These are phyloP conservation scores for Fusarium sambucinum DNA, from an alignment of 2,329 filamentous ascomycete genomes.

Conservation along the genomic window DNA sequence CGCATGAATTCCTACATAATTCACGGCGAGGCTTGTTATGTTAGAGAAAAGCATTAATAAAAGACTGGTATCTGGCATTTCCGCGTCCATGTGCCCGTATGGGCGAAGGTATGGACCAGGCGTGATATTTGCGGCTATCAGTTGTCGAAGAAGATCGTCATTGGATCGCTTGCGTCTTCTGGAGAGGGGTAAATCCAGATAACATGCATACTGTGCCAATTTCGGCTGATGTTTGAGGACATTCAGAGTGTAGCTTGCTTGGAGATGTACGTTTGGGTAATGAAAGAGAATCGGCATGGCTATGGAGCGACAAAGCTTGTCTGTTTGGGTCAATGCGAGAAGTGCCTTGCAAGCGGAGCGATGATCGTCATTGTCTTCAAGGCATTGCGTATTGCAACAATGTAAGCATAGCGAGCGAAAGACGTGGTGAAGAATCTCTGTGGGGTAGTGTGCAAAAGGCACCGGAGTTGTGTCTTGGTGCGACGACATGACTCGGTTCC, in stretches of 20 bases:
- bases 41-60: not conserved
- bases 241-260: not conserved
- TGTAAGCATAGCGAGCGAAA: not conserved
- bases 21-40: not conserved
- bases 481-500: not conserved
- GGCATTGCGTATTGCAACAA: not conserved
- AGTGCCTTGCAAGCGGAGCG: not conserved
- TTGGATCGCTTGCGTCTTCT: too few species aligned
- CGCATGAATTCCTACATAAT: too few species aligned
- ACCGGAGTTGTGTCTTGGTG: too few species aligned
- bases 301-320: not conserved
- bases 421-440: not conserved
- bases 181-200: fast-evolving
- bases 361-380: fast-evolving
- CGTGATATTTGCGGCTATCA: not conserved
- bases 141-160: too few species aligned
- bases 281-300: not conserved
- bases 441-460: fast-evolving
- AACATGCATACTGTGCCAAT: fast-evolving
- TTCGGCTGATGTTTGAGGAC: not conserved
- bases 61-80: too few species aligned
- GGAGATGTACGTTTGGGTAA: too few species aligned
- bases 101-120: not conserved
- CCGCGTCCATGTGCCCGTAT: too few species aligned
- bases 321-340: not conserved